Base-by-base conservation (phyloP, 768 basidiomycete species). In the Cystofilobasidium macerans region DNA sequence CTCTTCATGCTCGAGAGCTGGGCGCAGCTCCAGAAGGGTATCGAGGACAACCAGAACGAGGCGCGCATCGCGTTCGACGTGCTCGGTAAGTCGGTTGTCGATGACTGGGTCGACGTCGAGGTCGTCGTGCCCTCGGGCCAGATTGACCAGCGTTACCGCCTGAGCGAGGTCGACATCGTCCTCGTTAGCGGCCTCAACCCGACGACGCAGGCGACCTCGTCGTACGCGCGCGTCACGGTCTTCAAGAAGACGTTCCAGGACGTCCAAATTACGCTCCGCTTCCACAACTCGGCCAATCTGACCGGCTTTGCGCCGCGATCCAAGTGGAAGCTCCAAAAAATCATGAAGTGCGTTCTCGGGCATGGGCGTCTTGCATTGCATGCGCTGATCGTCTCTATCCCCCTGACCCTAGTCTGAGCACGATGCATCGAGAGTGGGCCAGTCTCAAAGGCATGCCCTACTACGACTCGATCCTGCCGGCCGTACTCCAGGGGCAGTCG, bases 401-500 rank as follows among this genome's bases (percentile, higher is more conserved):
- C 47, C 12, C 3, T 16, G 38, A 40, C 42, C 60, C 51, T 13
- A 99, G 95, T 69, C 77, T 99, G 70, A 89, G 86, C 69, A 99
- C 95, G 0, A 79, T 93, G 30, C 84, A 91, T 71, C 86, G 95
- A 53, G 95, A 99, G 78, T 99, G 90, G 74, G 85, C 82, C 14
- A 91, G 93, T 16, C 80, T 99, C 11, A 80, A 85, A 71, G 86
- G 85, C 16, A 78, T 95, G 65, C 86, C 86, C 18, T 87, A 86
- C 74, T 92, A 90, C 70, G 89, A 93, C 62, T 57, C 43, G 26
- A 61, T 62, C 58, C 71, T 14, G 43, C 65, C 69, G n/a, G 80
- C 80, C 30, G 84, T 97, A 57, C 76, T 97, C 65, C 78, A 80
- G 40, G 87, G 91, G 6, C 78, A 78, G n/a, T 79, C 88, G 12